Evolutionary conservation across 1,284 basidiomycete species (phyloP), one percentile per base, ranked within the genome.

Genomic region (Heterobasidion occidentale): DNA sequence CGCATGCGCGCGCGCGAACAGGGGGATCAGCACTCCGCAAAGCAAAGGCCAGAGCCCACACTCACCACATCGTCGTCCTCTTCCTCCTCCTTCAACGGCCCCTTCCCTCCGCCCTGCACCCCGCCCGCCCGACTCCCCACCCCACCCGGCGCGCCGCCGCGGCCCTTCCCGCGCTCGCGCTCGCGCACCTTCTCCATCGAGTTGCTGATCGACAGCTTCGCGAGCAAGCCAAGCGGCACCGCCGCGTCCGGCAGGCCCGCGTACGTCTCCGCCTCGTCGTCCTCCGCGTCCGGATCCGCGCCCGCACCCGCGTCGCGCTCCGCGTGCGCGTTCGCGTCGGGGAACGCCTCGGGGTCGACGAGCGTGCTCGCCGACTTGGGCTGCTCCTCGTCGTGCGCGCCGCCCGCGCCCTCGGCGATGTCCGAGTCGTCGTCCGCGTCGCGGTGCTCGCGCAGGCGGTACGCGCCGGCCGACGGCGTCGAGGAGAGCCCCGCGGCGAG

Each of bases 171-270:
- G 2, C 14, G 11, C 46, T 8, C 19, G 27, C 19, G n/a, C 46
- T 5, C 27, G 27, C 53, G 66, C 67, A 46, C 59, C 53, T 58
- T 58, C 36, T 65, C 77, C 56, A 66, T 75, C 33, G 70, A 70
- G 55, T 80, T 82, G 58, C 78, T 80, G 61, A 91, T 71, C 46
- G 85, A 81, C 47, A 91, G 65, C 55, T 83, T 81, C 14, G 88
- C 89, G 34, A 91, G 79, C 53, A 91, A 67, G 1, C 87, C 87
- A 7, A 91, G 73, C 2, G 89, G 89, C 5, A 88, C 86, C 36
- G 82, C 77, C 11, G 79, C 74, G 58, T 88, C 85, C 2, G 86
- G 86, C 14, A 88, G 67, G 19, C 77, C 71, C 44, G 75, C 76
- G 57, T 76, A 77, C 46, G 75, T 66, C 46, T 78, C 80, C 14